Conservation (phyloP, 2,329 filamentous ascomycete species). For the Cladosporium phlei region DNA sequence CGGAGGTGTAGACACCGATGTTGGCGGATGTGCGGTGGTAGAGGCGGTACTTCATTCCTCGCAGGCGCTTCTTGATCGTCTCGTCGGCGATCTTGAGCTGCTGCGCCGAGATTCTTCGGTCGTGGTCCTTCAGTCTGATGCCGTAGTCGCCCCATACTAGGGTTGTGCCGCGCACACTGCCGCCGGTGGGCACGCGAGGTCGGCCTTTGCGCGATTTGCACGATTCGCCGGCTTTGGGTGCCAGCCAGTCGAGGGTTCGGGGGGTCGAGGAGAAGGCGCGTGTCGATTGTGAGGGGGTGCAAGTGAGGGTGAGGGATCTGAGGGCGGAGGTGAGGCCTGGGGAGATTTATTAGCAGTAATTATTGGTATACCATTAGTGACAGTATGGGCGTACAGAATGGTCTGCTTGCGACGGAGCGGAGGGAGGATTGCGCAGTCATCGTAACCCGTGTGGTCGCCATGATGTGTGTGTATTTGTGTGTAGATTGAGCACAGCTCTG, state of each 20-base stretch:
- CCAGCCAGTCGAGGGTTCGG: constrained; percentile 64
- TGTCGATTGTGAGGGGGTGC: constrained; percentile 15
- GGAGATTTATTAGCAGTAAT: constrained; percentile 13
- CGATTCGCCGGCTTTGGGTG: constrained; percentile 71
- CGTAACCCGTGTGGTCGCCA: constrained; percentile 9
- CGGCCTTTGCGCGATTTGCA: constrained; percentile 88
- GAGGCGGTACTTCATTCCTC: constrained; percentile 86
- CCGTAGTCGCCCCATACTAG: constrained; percentile 96
- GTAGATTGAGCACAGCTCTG: not conserved
- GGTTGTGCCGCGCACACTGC: constrained; percentile 86
- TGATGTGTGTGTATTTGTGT: not conserved
- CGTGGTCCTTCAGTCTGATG: constrained; percentile 86
- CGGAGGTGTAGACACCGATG: constrained; percentile 90
- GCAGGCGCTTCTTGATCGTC: constrained; percentile 80
- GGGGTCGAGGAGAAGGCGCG: constrained; percentile 27
- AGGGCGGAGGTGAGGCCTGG: constrained; percentile 36
- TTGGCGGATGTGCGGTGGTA: constrained; percentile 91
- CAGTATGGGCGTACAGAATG: constrained; percentile 24
- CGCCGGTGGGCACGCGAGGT: constrained; percentile 81
- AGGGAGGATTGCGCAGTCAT: constrained; percentile 18
- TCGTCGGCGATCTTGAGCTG: constrained; percentile 90
- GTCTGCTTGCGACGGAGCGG: constrained; percentile 25
- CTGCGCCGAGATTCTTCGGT: constrained; percentile 80
- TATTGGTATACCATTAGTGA: not conserved
- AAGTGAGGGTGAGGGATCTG: constrained; percentile 22